These are phyloP conservation scores for Elsinoe batatas DNA, from an alignment of 2,329 filamentous ascomycete genomes.

Conservation along the genomic window DNA sequence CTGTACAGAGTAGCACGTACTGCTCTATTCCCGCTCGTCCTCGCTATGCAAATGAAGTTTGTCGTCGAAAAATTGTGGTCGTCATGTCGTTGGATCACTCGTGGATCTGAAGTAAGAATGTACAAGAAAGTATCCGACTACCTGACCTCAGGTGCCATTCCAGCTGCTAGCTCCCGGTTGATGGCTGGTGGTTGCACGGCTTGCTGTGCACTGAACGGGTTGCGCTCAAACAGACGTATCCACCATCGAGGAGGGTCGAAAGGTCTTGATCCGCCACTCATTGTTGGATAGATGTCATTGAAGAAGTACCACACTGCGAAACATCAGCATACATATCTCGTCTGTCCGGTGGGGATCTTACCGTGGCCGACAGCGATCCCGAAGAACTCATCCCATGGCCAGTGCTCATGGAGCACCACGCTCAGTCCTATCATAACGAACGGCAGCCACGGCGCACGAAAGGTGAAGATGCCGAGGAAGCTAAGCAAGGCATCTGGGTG, in stretches of 20 bases:
- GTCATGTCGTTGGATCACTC: background rate
- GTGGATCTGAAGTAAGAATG: background rate
- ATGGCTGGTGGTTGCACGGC: constrained; percentile 34
- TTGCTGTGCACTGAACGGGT: constrained; percentile 38
- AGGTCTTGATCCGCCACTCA: constrained; percentile 74
- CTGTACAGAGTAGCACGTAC: background rate
- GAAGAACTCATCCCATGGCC: constrained; percentile 94
- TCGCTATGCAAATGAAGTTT: constrained; percentile 4
- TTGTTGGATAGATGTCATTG: constrained; percentile 85
- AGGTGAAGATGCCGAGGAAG: constrained; percentile 70
- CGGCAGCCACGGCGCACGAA: constrained; percentile 86
- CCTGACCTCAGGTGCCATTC: constrained; percentile 34
- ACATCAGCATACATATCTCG: constrained; percentile 11
- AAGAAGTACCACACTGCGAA: constrained; percentile 85
- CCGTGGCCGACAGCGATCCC: constrained; percentile 85
- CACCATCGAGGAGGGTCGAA: constrained; percentile 87
- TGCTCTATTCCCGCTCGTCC: background rate
- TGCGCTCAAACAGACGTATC: constrained; percentile 66
- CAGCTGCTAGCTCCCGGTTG: constrained; percentile 54
- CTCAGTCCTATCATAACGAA: constrained; percentile 95
- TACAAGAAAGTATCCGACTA: background rate
- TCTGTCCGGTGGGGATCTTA: constrained; percentile 25
- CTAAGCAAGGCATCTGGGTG: constrained; percentile 88
- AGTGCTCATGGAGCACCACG: constrained; percentile 74
- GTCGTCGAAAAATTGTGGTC: background rate